These are phyloP conservation scores for Dissoconium aciculare DNA, from an alignment of 2,329 filamentous ascomycete species.

Conservation along the genomic window DNA sequence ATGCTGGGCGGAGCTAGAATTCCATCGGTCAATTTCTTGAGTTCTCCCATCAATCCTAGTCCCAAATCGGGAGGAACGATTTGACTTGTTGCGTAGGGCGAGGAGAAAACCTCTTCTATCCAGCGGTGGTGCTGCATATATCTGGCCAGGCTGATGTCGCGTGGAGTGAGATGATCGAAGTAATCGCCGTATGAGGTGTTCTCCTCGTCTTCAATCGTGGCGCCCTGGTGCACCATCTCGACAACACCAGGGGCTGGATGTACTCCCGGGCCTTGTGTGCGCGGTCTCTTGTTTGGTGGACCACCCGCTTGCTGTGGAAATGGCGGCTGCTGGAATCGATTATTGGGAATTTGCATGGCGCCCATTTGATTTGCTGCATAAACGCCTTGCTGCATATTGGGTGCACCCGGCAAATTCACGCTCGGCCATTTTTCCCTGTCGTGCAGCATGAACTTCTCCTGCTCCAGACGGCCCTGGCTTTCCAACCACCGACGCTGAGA, in stretches of 20 bases:
- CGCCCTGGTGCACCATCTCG: conserved; percentile 27
- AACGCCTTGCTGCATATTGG: conserved; percentile 9
- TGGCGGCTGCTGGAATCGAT: conserved; percentile 18
- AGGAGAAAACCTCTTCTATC: conserved; percentile 96
- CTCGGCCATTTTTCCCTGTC: conserved; percentile 84
- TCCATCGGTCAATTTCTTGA: conserved; percentile 67
- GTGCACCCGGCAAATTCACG: conserved; percentile 49
- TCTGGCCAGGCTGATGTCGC: conserved; percentile 72
- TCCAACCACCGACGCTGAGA: conserved; percentile 47
- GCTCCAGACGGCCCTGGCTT: conserved; percentile 62
- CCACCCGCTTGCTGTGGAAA: conserved; percentile 20
- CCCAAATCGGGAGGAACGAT: conserved; percentile 80
- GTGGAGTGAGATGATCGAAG: conserved; percentile 76
- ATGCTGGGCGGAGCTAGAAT: conserved; percentile 53
- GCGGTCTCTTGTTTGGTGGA: conserved; percentile 33
- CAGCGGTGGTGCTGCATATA: conserved; percentile 95
- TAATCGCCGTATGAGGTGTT: conserved; percentile 75
- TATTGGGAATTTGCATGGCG: conserved; percentile 10
- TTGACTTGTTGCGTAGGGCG: conserved; percentile 70
- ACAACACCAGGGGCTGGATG: conserved; percentile 28
- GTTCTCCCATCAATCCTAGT: conserved; percentile 61
- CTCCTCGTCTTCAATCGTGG: conserved; percentile 68
- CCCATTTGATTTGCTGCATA: conserved; percentile 4
- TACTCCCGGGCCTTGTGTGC: conserved; percentile 26
- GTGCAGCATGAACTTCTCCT: conserved; percentile 88